Conservation (phyloP, 768 basidiomycete species). For the Mycena chlorophos region DNA sequence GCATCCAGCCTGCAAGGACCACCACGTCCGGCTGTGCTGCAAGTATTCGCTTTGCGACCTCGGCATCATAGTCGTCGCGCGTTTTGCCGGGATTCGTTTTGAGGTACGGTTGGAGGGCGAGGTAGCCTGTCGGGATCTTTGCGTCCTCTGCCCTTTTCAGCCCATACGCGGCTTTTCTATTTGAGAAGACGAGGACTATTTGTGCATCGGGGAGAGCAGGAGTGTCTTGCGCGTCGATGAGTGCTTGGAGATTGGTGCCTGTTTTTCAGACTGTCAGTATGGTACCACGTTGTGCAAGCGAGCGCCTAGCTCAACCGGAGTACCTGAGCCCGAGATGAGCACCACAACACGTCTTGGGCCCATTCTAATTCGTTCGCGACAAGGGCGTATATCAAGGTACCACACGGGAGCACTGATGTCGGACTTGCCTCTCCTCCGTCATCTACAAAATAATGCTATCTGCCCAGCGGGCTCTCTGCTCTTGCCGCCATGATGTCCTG, state of each 20-base stretch:
- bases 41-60: constrained; percentile 71
- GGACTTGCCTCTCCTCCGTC: background rate
- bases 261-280: constrained; percentile 10
- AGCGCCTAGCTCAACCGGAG: background rate
- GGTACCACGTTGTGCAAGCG: constrained; percentile 18
- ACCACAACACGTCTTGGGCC: constrained; percentile 35
- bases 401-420: background rate
- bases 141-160: constrained; percentile 75
- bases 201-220: constrained; percentile 66
- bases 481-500: constrained; percentile 18
- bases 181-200: constrained; percentile 86
- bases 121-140: constrained; percentile 73
- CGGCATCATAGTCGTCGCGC: constrained; percentile 81
- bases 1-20: constrained; percentile 99
- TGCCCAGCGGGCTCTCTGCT: background rate
- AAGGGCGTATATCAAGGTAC: background rate
- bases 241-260: constrained; percentile 96
- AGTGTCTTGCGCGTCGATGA: constrained; percentile 84
- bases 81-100: constrained; percentile 72
- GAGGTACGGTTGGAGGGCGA: constrained; percentile 82
- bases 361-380: background rate
- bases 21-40: constrained; percentile 74
- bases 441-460: background rate
- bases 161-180: constrained; percentile 88
- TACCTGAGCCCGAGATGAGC: constrained; percentile 58